Evolutionary conservation across 495 filamentous ascomycete species (phyloP).

Genomic region (Penicillium nucicola): DNA sequence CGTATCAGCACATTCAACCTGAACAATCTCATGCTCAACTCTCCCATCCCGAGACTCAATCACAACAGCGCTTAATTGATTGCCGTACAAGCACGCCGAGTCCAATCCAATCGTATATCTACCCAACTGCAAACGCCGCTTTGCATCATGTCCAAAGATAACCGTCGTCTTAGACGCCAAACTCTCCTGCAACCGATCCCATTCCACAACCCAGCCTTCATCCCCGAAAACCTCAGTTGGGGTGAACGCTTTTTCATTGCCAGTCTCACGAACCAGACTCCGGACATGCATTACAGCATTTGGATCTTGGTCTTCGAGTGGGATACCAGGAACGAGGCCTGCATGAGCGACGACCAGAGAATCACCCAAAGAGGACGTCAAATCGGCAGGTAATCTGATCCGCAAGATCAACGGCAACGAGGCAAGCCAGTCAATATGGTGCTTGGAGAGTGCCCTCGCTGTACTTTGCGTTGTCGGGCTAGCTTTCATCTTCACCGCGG

Average conservation of each 20-base stretch:
- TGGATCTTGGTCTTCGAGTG: conserved; percentile 66
- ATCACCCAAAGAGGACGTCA: conserved; percentile 29
- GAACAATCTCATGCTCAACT: conserved; percentile 15
- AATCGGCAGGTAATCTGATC: conserved; percentile 42
- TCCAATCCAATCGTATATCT: conserved; percentile 24
- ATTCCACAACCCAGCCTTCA: conserved; percentile 21
- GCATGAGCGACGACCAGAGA: conserved; percentile 71
- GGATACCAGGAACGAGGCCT: conserved; percentile 66
- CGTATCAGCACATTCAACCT: conserved; percentile 21
- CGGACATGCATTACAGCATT: conserved; percentile 80
- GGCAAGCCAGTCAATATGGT: conserved; percentile 63
- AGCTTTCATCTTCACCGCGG: not conserved
- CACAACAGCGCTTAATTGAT: conserved; percentile 21
- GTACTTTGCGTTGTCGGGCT: conserved; percentile 11
- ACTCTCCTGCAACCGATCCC: conserved; percentile 22
- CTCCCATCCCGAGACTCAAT: conserved; percentile 2
- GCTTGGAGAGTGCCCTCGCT: conserved; percentile 31
- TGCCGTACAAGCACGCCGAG: conserved; percentile 23
- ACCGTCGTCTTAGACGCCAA: conserved; percentile 14
- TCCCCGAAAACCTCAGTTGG: conserved; percentile 13
- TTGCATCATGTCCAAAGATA: conserved; percentile 29
- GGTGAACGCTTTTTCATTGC: not conserved
- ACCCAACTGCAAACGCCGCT: conserved; percentile 20
- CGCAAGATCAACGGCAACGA: conserved; percentile 66
- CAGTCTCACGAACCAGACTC: conserved; percentile 46